Conservation (phyloP, 1,284 basidiomycete genomes). For the Volvariella surrecta region DNA sequence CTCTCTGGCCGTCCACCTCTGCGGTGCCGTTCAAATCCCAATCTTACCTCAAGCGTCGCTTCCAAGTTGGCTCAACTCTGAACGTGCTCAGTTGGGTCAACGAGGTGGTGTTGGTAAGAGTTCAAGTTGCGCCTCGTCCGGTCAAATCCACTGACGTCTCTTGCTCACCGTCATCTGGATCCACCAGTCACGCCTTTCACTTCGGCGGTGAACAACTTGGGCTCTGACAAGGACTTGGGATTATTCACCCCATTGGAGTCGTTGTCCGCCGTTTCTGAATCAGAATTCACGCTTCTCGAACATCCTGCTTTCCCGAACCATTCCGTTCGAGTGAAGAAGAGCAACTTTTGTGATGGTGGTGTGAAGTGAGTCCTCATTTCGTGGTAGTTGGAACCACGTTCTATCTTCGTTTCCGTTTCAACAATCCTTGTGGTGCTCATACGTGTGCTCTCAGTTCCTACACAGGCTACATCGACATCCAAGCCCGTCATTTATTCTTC, state of each 20-base stretch:
- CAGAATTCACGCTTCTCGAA: constrained; percentile 35
- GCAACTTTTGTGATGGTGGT: constrained; percentile 35
- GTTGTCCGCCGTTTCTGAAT: constrained; percentile 31
- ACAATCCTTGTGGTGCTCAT: neutral
- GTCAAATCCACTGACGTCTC: no score
- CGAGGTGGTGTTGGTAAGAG: no score
- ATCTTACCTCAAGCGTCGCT: no score
- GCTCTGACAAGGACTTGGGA: constrained; percentile 19
- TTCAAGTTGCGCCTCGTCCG: no score
- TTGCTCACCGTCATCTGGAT: no score
- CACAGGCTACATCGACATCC: constrained; percentile 59
- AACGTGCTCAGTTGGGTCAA: no score
- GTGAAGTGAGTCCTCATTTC: constrained; percentile 21
- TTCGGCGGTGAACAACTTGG: no score
- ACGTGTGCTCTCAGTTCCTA: constrained; percentile 20
- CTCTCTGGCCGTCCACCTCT: no score
- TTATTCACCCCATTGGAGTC: constrained; percentile 33
- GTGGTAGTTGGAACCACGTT: neutral
- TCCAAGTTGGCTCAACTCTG: no score
- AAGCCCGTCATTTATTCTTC: constrained; percentile 73
- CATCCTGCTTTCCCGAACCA: constrained; percentile 41
- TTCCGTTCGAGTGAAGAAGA: constrained; percentile 34
- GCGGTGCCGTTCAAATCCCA: no score
- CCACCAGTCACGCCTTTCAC: no score
- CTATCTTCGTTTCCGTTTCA: neutral